Conservation (phyloP, 768 basidiomycete genomes). For the Russula sp. region DNA sequence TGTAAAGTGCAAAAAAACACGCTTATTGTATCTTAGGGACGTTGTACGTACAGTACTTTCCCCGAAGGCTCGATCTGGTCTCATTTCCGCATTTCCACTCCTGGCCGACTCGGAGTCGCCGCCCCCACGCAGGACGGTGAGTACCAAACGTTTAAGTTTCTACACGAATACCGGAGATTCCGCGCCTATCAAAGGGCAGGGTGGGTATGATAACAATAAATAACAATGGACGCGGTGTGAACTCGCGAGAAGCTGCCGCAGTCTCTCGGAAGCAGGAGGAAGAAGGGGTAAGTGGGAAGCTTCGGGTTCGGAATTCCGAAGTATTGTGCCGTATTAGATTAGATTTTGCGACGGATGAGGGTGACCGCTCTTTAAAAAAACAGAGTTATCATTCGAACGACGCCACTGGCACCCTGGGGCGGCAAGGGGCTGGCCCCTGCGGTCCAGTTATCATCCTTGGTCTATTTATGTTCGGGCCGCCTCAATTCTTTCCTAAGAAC, state of each 20-base stretch:
- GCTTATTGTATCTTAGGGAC: constrained; percentile 2
- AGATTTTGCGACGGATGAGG: too few relatives aligned
- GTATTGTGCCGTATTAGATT: too few relatives aligned
- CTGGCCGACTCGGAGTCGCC: not conserved
- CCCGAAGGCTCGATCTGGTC: not conserved
- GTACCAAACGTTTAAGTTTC: not conserved
- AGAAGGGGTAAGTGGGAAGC: not conserved
- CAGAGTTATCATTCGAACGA: too few relatives aligned
- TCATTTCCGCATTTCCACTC: constrained; percentile 3
- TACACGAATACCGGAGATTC: not conserved
- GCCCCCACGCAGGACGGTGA: not conserved
- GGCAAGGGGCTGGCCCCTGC: too few relatives aligned
- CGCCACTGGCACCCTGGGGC: too few relatives aligned
- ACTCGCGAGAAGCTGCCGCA: not conserved
- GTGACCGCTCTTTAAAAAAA: too few relatives aligned
- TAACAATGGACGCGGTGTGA: not conserved
- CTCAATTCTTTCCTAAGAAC: too few relatives aligned
- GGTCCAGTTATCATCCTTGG: too few relatives aligned
- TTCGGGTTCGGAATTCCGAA: not conserved
- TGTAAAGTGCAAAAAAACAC: not conserved
- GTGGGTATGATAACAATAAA: not conserved
- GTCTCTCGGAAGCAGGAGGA: too few relatives aligned
- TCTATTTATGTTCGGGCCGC: too few relatives aligned
- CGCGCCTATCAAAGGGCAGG: not conserved
- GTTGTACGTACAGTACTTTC: constrained; percentile 13